Conservation (phyloP, 169 alveolate genomes). For the Cryptosporidium canis region DNA sequence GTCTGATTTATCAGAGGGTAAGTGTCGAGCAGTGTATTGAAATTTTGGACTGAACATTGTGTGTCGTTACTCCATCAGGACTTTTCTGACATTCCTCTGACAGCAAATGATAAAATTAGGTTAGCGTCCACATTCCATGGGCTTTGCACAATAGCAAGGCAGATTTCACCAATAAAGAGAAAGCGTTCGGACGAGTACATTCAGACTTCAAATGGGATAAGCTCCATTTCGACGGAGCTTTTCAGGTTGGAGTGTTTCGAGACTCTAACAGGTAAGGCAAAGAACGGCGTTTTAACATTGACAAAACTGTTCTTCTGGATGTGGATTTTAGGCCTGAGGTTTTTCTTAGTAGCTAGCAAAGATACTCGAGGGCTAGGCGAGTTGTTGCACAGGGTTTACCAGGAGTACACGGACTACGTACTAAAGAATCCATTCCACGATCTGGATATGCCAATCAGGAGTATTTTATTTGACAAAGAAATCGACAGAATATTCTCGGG, state of each 20-base stretch:
- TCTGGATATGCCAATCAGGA: constrained; percentile 92
- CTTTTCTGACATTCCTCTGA: constrained; percentile 84
- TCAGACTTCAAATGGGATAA: constrained; percentile 84
- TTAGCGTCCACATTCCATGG: constrained; percentile 95
- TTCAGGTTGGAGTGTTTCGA: constrained; percentile 90
- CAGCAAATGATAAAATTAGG: constrained; percentile 91
- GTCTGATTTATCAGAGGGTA: constrained; percentile 90
- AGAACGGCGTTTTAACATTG: too few species aligned
- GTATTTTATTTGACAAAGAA: constrained; percentile 79
- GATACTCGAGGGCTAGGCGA: constrained; percentile 59
- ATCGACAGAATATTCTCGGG: constrained; percentile 75
- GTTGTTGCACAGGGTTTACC: constrained; percentile 86
- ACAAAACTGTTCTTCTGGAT: background rate
- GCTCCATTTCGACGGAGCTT: constrained; percentile 84
- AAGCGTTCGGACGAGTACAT: constrained; percentile 69
- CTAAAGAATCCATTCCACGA: constrained; percentile 93
- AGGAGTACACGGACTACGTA: constrained; percentile 90
- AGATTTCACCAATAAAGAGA: constrained; percentile 83
- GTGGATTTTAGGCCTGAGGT: constrained; percentile 74
- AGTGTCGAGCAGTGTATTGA: constrained; percentile 14
- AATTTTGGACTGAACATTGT: background rate
- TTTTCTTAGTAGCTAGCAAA: constrained; percentile 78
- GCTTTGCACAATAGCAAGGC: constrained; percentile 90
- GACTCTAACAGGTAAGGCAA: constrained; percentile 88
- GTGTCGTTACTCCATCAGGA: constrained; percentile 77